Evolutionary conservation across 2,329 filamentous ascomycete species (phyloP).

Genomic region (Sporothrix variecibatus): DNA sequence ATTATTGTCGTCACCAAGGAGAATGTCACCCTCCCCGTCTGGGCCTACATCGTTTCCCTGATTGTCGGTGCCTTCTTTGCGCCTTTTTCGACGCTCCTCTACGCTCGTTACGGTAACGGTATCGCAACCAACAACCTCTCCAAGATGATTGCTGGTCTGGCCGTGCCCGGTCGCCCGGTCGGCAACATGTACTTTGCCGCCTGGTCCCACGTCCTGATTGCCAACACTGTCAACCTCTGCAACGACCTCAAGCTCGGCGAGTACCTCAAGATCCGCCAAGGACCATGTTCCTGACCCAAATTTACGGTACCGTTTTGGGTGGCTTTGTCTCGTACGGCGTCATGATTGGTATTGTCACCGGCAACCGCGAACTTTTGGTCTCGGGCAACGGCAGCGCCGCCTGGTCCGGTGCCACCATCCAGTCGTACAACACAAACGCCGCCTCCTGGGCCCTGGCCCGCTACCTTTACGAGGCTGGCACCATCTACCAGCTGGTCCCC

Average conservation of each 20-base stretch:
- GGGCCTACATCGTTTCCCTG: conserved; percentile 51
- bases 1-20: conserved; percentile 49
- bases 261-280: conserved; percentile 60
- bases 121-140: conserved; percentile 61
- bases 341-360: conserved; percentile 56
- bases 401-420: conserved; percentile 56
- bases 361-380: conserved; percentile 50
- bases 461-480: conserved; percentile 53
- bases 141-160: conserved; percentile 57
- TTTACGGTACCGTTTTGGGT: conserved; percentile 57
- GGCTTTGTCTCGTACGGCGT: conserved; percentile 48
- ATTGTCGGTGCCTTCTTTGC: conserved; percentile 51
- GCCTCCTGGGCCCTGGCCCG: conserved; percentile 54
- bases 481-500: conserved; percentile 50
- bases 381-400: conserved; percentile 49
- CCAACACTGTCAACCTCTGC: conserved; percentile 51
- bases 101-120: conserved; percentile 56
- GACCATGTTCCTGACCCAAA: conserved; percentile 57
- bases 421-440: conserved; percentile 52
- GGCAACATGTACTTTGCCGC: conserved; percentile 62
- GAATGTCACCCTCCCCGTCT: conserved; percentile 49
- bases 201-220: conserved; percentile 60
- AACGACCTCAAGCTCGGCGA: conserved; percentile 61
- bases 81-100: conserved; percentile 55
- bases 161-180: conserved; percentile 52